Evolutionary conservation across 257 asterid species (phyloP).

Genomic region (Primulina huaijiensis): DNA sequence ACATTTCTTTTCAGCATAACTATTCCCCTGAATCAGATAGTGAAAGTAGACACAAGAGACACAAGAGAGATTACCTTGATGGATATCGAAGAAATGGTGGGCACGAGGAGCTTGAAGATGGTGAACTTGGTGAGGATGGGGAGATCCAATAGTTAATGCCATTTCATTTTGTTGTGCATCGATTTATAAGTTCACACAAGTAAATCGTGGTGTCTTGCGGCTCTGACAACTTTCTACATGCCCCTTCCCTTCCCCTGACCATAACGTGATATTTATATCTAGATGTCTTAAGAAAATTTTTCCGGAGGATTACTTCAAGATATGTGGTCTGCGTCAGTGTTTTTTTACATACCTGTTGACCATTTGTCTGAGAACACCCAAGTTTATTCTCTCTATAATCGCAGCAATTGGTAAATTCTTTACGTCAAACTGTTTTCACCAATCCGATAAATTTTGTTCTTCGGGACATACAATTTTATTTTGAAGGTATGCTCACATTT

Average conservation of each 20-base stretch:
- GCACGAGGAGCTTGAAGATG: conserved; percentile 94
- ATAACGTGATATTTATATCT: background rate
- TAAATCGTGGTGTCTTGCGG: conserved; percentile 16
- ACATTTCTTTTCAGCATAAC: conserved; percentile 54
- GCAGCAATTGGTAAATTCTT: background rate
- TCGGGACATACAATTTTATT: too few relatives aligned
- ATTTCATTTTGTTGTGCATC: conserved; percentile 10
- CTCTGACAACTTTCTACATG: background rate
- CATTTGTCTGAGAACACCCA: background rate
- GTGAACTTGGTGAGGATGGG: conserved; percentile 98
- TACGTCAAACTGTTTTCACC: too few relatives aligned
- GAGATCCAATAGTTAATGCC: conserved; percentile 60
- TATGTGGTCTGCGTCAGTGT: conserved; percentile 17
- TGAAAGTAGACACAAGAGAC: conserved; percentile 76
- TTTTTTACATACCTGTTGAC: background rate
- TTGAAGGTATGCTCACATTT: too few relatives aligned
- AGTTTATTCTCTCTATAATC: background rate
- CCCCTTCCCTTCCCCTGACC: background rate
- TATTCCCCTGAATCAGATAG: conserved; percentile 88
- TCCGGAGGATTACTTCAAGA: background rate
- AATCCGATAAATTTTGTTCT: too few relatives aligned
- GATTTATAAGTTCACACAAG: background rate
- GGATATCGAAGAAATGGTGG: conserved; percentile 61
- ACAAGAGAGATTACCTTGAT: conserved; percentile 67
- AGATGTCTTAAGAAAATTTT: background rate